Percentiles rank a stretch among this genome's conserved stretches.
These are phyloP conservation scores for Alternaria triticina DNA, from an alignment of 2,329 filamentous ascomycete species.

Conservation along the genomic window DNA sequence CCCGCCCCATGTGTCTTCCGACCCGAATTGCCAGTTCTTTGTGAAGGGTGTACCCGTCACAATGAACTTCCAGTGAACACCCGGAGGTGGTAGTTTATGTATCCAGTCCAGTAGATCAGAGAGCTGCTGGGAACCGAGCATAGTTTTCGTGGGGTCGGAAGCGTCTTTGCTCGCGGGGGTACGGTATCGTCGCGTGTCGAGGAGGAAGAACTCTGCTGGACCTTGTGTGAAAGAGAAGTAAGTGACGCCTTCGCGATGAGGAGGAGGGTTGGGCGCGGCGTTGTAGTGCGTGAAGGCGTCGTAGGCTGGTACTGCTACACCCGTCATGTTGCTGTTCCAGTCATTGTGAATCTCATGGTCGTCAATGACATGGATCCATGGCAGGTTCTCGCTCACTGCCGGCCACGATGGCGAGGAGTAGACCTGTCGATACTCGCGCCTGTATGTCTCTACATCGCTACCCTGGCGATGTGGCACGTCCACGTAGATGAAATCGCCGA, in stretches of 20 bases:
- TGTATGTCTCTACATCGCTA: slow-evolving; percentile 74
- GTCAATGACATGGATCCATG: slow-evolving; percentile 96
- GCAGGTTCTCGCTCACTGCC: slow-evolving; percentile 75
- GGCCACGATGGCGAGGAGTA: slow-evolving; percentile 95
- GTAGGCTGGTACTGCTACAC: slow-evolving; percentile 78
- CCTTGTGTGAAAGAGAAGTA: slow-evolving; percentile 92
- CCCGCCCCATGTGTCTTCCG: slow-evolving; percentile 91
- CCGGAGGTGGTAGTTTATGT: slow-evolving; percentile 70
- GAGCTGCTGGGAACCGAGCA: slow-evolving; percentile 83
- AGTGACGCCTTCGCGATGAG: slow-evolving; percentile 68
- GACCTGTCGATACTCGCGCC: slow-evolving; percentile 91
- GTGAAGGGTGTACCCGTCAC: slow-evolving; percentile 93
- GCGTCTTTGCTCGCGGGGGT: slow-evolving; percentile 69
- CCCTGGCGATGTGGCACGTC: slow-evolving; percentile 87
- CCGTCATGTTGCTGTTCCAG: slow-evolving; percentile 82
- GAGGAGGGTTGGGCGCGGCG: slow-evolving; percentile 80
- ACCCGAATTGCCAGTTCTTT: slow-evolving; percentile 93
- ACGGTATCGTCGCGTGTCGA: slow-evolving; percentile 89
- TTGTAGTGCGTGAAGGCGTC: slow-evolving; percentile 91
- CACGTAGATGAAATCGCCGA: slow-evolving; percentile 88
- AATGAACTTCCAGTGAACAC: slow-evolving; percentile 92
- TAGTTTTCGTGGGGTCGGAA: slow-evolving; percentile 74
- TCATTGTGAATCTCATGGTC: slow-evolving; percentile 97
- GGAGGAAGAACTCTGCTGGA: slow-evolving; percentile 90
- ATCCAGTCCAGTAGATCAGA: slow-evolving; percentile 81